phyloP scores from a whole-genome alignment of 192 early-diverging fungal species.

The Mortierella claussenii region DNA sequence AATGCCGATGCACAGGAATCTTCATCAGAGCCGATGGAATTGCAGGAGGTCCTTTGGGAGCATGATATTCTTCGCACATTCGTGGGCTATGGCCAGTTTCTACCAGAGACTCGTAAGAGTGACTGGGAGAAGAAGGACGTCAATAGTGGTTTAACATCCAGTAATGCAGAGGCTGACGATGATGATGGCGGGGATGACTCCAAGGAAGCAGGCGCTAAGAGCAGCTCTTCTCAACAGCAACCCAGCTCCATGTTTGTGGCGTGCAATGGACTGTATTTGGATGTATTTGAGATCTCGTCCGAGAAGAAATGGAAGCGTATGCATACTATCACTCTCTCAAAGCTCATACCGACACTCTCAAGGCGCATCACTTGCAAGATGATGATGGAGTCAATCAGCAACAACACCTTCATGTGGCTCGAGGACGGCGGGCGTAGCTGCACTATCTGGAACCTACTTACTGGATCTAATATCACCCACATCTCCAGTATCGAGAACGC shows the following conservation, averaged over 20 bases:
- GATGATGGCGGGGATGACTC: conserved; percentile 6
- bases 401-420: conserved; percentile 50
- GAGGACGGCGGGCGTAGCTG: conserved; percentile 46
- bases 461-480: conserved; percentile 45
- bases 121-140: conserved; percentile 43
- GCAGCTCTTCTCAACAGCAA: neutral
- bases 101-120: conserved; percentile 24
- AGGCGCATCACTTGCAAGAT: conserved; percentile 51
- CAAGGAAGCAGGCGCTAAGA: conserved; percentile 6
- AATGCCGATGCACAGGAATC: neutral
- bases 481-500: conserved; percentile 53
- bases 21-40: neutral
- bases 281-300: conserved; percentile 28
- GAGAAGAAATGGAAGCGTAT: conserved; percentile 36
- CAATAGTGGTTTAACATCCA: conserved; percentile 5
- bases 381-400: conserved; percentile 50
- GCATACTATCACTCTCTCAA: conserved; percentile 33
- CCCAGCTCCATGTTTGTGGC: conserved; percentile 26
- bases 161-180: neutral
- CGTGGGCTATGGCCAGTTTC: conserved; percentile 30
- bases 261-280: conserved; percentile 38
- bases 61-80: conserved; percentile 16
- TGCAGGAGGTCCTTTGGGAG: conserved; percentile 8
- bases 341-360: conserved; percentile 42
- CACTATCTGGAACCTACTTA: conserved; percentile 43